A percentile compares a stretch with the other conserved stretches of the same genome.
Conservation (phyloP, 2,329 filamentous ascomycete species). For the Clonostachys solani region DNA sequence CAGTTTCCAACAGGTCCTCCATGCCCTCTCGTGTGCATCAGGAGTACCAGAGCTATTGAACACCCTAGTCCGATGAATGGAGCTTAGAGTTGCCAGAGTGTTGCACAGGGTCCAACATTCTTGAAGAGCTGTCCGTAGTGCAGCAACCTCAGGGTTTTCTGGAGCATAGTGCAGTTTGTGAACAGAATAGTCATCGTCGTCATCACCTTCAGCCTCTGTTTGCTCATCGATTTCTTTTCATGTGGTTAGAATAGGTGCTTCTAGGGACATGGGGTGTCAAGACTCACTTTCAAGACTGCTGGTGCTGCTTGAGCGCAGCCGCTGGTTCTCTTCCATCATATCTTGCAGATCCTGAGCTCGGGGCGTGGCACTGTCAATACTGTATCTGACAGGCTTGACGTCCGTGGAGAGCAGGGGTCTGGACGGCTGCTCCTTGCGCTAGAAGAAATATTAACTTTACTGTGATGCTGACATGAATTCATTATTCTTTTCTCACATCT, state of each 20-base stretch:
- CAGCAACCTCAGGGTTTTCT: conserved; percentile 58
- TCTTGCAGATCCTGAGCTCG: conserved; percentile 80
- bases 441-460: conserved; percentile 5
- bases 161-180: conserved; percentile 31
- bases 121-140: conserved; percentile 71
- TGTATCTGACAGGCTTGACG: conserved; percentile 62
- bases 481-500: background rate
- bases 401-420: conserved; percentile 75
- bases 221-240: conserved; percentile 50
- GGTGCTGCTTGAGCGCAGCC: conserved; percentile 61
- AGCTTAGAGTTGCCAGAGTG: conserved; percentile 79
- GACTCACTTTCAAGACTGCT: conserved; percentile 72
- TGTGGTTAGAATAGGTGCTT: conserved; percentile 14
- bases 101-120: conserved; percentile 96
- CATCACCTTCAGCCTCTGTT: conserved; percentile 46
- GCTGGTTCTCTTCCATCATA: conserved; percentile 52
- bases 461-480: conserved; percentile 14
- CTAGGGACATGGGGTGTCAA: background rate
- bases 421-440: conserved; percentile 27
- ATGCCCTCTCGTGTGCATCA: conserved; percentile 80
- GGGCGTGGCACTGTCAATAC: conserved; percentile 68
- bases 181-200: conserved; percentile 46
- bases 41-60: conserved; percentile 72
- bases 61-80: conserved; percentile 73
- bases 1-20: conserved; percentile 91